Evolutionary conservation across 495 filamentous ascomycete species (phyloP), one percentile per base, ranked within the genome.

Genomic region (Aspergillus sclerotioniger): DNA sequence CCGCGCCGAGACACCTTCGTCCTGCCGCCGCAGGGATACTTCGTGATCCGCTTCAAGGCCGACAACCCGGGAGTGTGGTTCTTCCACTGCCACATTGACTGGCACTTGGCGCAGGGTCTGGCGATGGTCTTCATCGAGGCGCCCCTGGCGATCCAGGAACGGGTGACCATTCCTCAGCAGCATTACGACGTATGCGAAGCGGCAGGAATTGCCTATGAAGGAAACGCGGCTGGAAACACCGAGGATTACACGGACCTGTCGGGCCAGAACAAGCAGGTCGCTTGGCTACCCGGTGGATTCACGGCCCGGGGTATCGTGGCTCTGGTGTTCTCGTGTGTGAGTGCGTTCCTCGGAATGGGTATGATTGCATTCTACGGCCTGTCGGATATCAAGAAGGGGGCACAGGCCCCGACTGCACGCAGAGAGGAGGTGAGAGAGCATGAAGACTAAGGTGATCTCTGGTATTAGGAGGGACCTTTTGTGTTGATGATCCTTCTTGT

Each of bases 181-280:
- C 89, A 91, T 54, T 64, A 79, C n/a, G 76, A 77, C 6, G 80
- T 69, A 4, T 92, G 89, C 67, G 66, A 69, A 29, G 78, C 71
- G 3, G 67, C 62, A 0, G 71, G 71, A 0, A 69, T 82, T 0
- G 76, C 80, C 1, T 81, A 71, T 0, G 62, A 59, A 4, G 90
- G 90, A 4, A 93, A 93, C 62, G 90, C 90, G 0, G 90, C 88
- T 0, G 90, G 76, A 3, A 89, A 90, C 63, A 80, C 78, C 5
- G 69, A 66, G 0, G 70, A 91, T 60, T 72, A 80, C 19, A 65
- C 89, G 1, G 81, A 92, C 62, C 68, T 93, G n/a, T 73, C 56
- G 0, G 87, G 87, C 12, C 73, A 83, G 62, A 86, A 83, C 53
- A 66, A 50, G n/a, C 70, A 82, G n/a, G 85, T 85, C 0, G 68